Conservation (phyloP, 1,139 yeast genomes). For the Kurtzmaniella quercitrusa region DNA sequence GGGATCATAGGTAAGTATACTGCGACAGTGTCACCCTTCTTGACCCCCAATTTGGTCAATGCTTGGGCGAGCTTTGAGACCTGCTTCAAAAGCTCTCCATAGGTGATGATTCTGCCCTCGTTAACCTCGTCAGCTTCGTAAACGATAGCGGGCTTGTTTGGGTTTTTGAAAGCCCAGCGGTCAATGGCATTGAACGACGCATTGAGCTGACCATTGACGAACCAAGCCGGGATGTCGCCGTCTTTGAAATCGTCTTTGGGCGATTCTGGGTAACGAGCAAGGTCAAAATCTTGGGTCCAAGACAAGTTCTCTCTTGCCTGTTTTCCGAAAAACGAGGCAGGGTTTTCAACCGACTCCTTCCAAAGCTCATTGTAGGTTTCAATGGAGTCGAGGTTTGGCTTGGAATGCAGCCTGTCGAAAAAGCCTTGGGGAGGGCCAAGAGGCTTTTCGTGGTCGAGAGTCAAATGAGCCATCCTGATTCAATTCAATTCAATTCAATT, state of each 20-base stretch:
- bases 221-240: slow-evolving; percentile 76
- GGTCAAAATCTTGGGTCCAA: slow-evolving; percentile 63
- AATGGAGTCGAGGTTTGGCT: slow-evolving; percentile 47
- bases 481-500: too few relatives aligned
- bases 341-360: slow-evolving; percentile 64
- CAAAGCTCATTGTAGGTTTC: slow-evolving; percentile 58
- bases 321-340: slow-evolving; percentile 60
- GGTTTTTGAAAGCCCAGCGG: slow-evolving; percentile 70
- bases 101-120: slow-evolving; percentile 59
- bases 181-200: slow-evolving; percentile 78
- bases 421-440: slow-evolving; percentile 56
- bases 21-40: slow-evolving; percentile 81
- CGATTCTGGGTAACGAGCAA: slow-evolving; percentile 51
- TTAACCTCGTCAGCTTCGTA: slow-evolving; percentile 79
- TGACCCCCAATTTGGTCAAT: slow-evolving; percentile 60
- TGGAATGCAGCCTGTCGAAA: slow-evolving; percentile 43
- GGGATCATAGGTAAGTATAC: slow-evolving; percentile 87
- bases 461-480: slow-evolving; percentile 23
- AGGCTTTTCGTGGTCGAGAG: slow-evolving; percentile 41
- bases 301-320: slow-evolving; percentile 52
- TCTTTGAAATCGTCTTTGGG: slow-evolving; percentile 50
- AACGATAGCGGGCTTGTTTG: slow-evolving; percentile 70
- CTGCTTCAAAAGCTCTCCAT: slow-evolving; percentile 66
- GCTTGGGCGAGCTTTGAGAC: slow-evolving; percentile 71
- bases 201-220: slow-evolving; percentile 69